phyloP scores from a whole-genome alignment of 805 yeast genomes.

The Tetrapisispora fleetii region DNA sequence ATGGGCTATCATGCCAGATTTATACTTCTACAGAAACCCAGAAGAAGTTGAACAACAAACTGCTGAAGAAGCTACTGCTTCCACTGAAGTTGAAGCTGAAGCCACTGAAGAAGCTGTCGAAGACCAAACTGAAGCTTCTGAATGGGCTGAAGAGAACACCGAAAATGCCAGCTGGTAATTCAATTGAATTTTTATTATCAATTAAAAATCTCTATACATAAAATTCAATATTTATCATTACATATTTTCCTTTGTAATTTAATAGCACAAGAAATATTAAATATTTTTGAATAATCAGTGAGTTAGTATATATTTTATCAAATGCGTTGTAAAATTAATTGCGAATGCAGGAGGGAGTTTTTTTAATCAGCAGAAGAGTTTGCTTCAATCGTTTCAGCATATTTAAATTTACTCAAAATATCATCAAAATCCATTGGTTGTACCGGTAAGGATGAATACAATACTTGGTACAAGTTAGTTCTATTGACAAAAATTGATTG shows the following conservation, averaged over 20 bases:
- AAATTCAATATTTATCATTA: slow-evolving; percentile 4
- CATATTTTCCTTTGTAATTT: slow-evolving; percentile 9
- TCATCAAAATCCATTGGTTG: slow-evolving; percentile 23
- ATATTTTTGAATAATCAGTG: background rate
- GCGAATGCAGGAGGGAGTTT: too few species aligned
- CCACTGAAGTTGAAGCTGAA: slow-evolving; percentile 48
- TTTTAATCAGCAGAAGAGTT: too few species aligned
- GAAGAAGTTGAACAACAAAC: slow-evolving; percentile 86
- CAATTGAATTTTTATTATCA: slow-evolving; percentile 7
- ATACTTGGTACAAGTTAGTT: slow-evolving; percentile 37
- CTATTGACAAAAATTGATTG: slow-evolving; percentile 37
- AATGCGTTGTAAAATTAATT: background rate
- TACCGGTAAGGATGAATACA: slow-evolving; percentile 45
- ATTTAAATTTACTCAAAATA: slow-evolving; percentile 7
- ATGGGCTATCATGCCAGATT: slow-evolving; percentile 99
- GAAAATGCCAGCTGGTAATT: slow-evolving; percentile 28
- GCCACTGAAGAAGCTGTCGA: slow-evolving; percentile 74
- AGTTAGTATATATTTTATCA: background rate
- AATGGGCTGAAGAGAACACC: slow-evolving; percentile 45
- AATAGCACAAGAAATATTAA: slow-evolving; percentile 6
- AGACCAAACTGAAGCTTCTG: slow-evolving; percentile 54
- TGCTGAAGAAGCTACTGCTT: slow-evolving; percentile 61
- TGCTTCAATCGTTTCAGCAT: background rate
- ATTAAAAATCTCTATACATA: background rate
- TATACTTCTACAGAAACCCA: slow-evolving; percentile 99